Evolutionary conservation across 176 grass and related monocot species (phyloP).

Genomic region (Raddia distichophylla): DNA sequence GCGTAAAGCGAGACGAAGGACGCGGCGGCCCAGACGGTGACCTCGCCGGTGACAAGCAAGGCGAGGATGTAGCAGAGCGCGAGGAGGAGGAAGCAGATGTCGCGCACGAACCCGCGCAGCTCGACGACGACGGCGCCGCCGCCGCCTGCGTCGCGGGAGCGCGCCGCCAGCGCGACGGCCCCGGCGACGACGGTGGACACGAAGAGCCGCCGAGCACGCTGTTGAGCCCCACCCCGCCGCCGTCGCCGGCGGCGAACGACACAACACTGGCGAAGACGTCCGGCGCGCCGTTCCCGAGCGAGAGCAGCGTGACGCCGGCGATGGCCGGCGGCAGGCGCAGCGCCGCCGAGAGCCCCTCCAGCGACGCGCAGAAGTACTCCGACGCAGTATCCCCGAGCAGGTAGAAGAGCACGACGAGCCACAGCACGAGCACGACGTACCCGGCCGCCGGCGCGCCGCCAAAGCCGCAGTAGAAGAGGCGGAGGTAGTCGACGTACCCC

Average conservation of each 20-base stretch:
- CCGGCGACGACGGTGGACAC: slow-evolving; percentile 85
- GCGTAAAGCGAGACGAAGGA: slow-evolving; percentile 78
- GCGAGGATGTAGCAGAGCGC: slow-evolving; percentile 65
- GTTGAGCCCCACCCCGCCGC: slow-evolving; percentile 56
- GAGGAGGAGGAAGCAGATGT: slow-evolving; percentile 76
- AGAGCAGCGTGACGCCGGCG: slow-evolving; percentile 87
- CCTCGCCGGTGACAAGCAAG: slow-evolving; percentile 49
- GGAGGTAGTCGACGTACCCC: slow-evolving; percentile 79
- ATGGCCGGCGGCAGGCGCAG: slow-evolving; percentile 75
- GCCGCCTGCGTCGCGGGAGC: background rate
- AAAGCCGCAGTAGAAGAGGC: slow-evolving; percentile 75
- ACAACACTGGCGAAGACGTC: slow-evolving; percentile 86
- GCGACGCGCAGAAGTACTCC: slow-evolving; percentile 83
- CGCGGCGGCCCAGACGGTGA: slow-evolving; percentile 72
- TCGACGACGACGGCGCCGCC: slow-evolving; percentile 37
- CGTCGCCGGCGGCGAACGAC: slow-evolving; percentile 60
- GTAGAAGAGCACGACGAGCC: slow-evolving; percentile 80
- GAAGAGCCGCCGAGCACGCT: slow-evolving; percentile 89
- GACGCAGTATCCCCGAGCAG: slow-evolving; percentile 84
- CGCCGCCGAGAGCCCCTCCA: slow-evolving; percentile 62
- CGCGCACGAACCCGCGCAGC: slow-evolving; percentile 69
- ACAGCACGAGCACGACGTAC: slow-evolving; percentile 51
- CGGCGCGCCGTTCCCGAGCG: slow-evolving; percentile 83
- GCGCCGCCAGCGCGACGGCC: slow-evolving; percentile 55
- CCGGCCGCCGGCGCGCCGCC: slow-evolving; percentile 32